Evolutionary conservation across 305 asterid species (phyloP).

Genomic region (Solanum hybrid): DNA sequence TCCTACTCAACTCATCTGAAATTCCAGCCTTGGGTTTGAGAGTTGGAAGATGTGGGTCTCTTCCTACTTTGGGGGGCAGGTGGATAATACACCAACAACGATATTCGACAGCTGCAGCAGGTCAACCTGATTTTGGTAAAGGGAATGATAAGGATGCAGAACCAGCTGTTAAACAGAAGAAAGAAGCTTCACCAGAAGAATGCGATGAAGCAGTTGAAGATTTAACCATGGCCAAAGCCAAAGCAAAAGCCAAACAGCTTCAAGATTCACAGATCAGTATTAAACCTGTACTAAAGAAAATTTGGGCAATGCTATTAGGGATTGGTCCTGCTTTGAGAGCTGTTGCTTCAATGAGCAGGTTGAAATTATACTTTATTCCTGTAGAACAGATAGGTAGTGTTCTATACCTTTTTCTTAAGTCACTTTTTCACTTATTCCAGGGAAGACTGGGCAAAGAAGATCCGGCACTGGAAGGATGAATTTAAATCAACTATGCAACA

Average conservation of each 20-base stretch:
- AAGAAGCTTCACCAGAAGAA: slow-evolving; percentile 98
- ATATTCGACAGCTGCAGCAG: slow-evolving; percentile 60
- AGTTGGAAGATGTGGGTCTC: slow-evolving; percentile 29
- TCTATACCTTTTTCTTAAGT: slow-evolving; percentile 7
- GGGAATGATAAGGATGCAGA: slow-evolving; percentile 49
- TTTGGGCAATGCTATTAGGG: slow-evolving; percentile 77
- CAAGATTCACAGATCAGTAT: slow-evolving; percentile 69
- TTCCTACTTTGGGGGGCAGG: slow-evolving; percentile 37
- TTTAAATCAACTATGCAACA: slow-evolving; percentile 81
- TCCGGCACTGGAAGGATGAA: slow-evolving; percentile 85
- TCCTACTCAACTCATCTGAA: slow-evolving; percentile 19
- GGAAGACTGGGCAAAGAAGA: slow-evolving; percentile 88
- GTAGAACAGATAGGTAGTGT: neutral
- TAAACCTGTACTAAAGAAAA: slow-evolving; percentile 46
- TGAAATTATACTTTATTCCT: slow-evolving; percentile 8
- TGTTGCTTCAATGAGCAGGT: slow-evolving; percentile 98
- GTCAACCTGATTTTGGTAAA: slow-evolving; percentile 45
- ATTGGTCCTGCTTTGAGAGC: slow-evolving; percentile 93
- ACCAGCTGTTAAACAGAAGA: slow-evolving; percentile 50
- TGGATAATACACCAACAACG: slow-evolving; percentile 38
- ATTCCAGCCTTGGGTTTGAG: slow-evolving; percentile 24
- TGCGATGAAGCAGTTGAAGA: slow-evolving; percentile 98
- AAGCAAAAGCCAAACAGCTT: slow-evolving; percentile 78
- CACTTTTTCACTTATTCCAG: slow-evolving; percentile 29
- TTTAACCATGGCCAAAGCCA: slow-evolving; percentile 79